These are phyloP conservation scores for Nannochloropsis granulata DNA, from an alignment of 108 stramenopile genomes.

Conservation along the genomic window DNA sequence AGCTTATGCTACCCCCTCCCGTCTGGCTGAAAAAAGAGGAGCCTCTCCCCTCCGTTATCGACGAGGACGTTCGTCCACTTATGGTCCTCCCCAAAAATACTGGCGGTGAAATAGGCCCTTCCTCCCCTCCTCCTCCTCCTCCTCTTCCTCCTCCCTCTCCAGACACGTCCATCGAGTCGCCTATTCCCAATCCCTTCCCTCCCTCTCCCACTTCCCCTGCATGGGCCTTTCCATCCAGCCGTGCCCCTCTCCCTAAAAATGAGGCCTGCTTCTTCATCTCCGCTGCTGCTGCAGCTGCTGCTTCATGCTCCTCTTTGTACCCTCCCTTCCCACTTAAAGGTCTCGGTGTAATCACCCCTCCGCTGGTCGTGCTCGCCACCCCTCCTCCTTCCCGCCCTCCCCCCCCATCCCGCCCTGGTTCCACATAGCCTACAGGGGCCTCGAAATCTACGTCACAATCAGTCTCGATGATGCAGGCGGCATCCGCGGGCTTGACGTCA, in stretches of 20 bases:
- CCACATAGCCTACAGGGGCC: slow-evolving; percentile 45
- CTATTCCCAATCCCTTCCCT: not conserved
- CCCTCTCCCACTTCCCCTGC: not conserved
- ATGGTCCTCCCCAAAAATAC: not conserved
- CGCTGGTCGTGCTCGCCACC: not conserved
- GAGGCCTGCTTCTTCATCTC: not conserved
- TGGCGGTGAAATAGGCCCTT: not conserved
- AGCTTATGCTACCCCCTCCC: not conserved
- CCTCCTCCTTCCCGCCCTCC: not conserved
- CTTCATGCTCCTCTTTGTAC: not conserved
- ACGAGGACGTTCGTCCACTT: not conserved
- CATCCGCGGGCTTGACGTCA: slow-evolving; percentile 23
- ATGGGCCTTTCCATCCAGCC: not conserved
- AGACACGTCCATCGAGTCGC: not conserved
- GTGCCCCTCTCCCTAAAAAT: not conserved
- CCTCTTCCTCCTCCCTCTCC: not conserved
- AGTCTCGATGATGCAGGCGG: slow-evolving; percentile 47
- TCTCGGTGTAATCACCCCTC: not conserved
- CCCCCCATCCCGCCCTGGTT: not conserved
- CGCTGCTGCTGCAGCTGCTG: not conserved
- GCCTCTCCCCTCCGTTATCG: not conserved
- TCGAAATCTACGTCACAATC: slow-evolving; percentile 51
- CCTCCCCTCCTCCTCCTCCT: not conserved
- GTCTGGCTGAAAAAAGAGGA: not conserved
- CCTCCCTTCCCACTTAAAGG: not conserved